Evolutionary conservation across 345 rosid species (phyloP).

Genomic region (Hibiscus trionum): DNA sequence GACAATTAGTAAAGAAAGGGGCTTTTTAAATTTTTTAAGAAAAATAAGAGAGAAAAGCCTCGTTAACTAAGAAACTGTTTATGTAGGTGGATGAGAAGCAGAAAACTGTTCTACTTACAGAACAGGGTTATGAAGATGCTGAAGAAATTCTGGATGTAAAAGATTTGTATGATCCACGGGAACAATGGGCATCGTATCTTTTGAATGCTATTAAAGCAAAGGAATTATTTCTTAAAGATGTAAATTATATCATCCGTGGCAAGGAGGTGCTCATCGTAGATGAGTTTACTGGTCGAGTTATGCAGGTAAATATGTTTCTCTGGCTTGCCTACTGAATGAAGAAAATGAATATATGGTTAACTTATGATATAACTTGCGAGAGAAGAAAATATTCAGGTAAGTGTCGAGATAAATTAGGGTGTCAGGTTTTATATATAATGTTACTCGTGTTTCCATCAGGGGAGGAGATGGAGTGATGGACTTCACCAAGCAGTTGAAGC

Average conservation of each 20-base stretch:
- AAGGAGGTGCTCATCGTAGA: constrained; percentile 96
- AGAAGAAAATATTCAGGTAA: background rate
- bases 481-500: constrained; percentile 99
- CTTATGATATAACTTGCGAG: background rate
- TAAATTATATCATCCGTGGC: constrained; percentile 84
- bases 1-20: background rate
- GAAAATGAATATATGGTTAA: background rate
- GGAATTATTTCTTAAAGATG: constrained; percentile 89
- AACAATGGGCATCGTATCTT: constrained; percentile 89
- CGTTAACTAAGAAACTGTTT: constrained; percentile 9
- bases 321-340: constrained; percentile 4
- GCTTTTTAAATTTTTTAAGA: no score
- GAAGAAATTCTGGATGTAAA: constrained; percentile 86
- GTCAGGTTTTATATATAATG: background rate
- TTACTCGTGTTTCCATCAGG: constrained; percentile 35
- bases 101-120: constrained; percentile 82
- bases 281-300: constrained; percentile 97
- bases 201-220: constrained; percentile 95
- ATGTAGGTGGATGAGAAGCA: constrained; percentile 94
- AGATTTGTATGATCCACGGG: constrained; percentile 96
- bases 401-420: background rate
- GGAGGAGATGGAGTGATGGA: constrained; percentile 99
- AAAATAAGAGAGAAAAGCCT: background rate
- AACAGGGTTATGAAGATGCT: constrained; percentile 94
- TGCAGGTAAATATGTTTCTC: constrained; percentile 59